phyloP scores from a whole-genome alignment of 1,139 yeast genomes.

The Pichia sp. region DNA sequence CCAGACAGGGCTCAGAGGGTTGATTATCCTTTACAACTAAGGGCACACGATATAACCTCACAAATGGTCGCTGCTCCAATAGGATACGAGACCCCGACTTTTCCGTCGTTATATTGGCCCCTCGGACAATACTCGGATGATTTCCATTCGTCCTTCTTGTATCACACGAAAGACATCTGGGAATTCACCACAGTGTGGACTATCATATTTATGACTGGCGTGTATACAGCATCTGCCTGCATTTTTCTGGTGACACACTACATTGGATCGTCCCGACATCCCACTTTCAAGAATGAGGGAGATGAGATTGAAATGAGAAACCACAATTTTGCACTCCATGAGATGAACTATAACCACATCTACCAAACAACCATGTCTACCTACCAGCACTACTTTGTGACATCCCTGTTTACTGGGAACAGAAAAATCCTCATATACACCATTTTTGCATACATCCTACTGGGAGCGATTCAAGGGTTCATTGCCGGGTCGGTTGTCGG shows the following conservation, averaged over 20 bases:
- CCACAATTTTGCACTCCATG: slow-evolving; percentile 6
- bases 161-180: slow-evolving; percentile 76
- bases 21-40: too few species aligned
- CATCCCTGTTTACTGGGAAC: slow-evolving; percentile 11
- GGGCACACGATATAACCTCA: too few species aligned
- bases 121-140: slow-evolving; percentile 38
- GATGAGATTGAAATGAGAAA: neutral
- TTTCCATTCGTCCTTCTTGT: slow-evolving; percentile 56
- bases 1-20: too few species aligned
- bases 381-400: slow-evolving; percentile 11
- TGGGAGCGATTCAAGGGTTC: slow-evolving; percentile 63
- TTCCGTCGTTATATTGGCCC: slow-evolving; percentile 84
- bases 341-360: slow-evolving; percentile 3
- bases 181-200: slow-evolving; percentile 79
- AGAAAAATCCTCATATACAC: slow-evolving; percentile 21
- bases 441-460: slow-evolving; percentile 40
- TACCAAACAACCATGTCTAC: slow-evolving; percentile 7
- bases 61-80: slow-evolving; percentile 48
- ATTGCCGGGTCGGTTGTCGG: slow-evolving; percentile 75
- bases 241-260: slow-evolving; percentile 55
- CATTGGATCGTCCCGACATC: slow-evolving; percentile 9
- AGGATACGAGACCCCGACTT: slow-evolving; percentile 73
- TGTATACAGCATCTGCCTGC: slow-evolving; percentile 62
- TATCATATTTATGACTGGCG: slow-evolving; percentile 56
- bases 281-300: neutral